Evolutionary conservation across 495 filamentous ascomycete genomes (phyloP).

Genomic region (Penicillium diatomitis): DNA sequence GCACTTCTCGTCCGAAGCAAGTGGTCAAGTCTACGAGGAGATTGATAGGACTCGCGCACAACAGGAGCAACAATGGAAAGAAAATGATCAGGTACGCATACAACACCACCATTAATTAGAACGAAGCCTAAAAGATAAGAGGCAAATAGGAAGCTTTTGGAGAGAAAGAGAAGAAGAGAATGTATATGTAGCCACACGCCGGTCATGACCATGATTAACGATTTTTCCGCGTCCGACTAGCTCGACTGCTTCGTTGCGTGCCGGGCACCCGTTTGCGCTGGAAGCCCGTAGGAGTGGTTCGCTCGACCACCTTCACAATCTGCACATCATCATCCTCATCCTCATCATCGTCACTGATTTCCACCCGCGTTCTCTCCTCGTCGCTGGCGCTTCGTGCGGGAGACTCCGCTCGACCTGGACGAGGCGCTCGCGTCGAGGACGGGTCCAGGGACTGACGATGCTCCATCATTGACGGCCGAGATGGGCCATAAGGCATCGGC

Average conservation of each 20-base stretch:
- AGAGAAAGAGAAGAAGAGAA: no score
- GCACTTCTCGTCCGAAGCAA: no score
- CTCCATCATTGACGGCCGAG: slow-evolving; percentile 3
- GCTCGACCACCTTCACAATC: slow-evolving; percentile 27
- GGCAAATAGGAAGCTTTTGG: not conserved
- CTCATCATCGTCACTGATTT: slow-evolving; percentile 25
- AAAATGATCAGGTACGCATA: no score
- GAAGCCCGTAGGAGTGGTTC: slow-evolving; percentile 13
- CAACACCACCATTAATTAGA: not conserved
- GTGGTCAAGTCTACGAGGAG: no score
- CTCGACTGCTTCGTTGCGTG: not conserved
- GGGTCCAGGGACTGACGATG: slow-evolving; percentile 1
- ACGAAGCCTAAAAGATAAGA: not conserved
- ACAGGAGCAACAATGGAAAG: no score
- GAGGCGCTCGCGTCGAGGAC: slow-evolving; percentile 9
- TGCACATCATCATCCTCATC: slow-evolving; percentile 26
- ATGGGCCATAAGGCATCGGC: slow-evolving; percentile 8
- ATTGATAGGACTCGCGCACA: no score
- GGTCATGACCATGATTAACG: slow-evolving; percentile 6
- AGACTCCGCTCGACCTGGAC: slow-evolving; percentile 10
- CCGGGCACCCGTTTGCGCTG: slow-evolving; percentile 14
- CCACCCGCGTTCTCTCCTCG: slow-evolving; percentile 10
- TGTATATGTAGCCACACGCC: slow-evolving; percentile 3
- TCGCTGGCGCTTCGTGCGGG: slow-evolving; percentile 15
- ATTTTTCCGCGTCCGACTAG: slow-evolving; percentile 19